Evolutionary conservation across 345 rosid genomes (phyloP), one percentile per base, ranked within the genome.

Genomic region (Eucalyptus marginata): DNA sequence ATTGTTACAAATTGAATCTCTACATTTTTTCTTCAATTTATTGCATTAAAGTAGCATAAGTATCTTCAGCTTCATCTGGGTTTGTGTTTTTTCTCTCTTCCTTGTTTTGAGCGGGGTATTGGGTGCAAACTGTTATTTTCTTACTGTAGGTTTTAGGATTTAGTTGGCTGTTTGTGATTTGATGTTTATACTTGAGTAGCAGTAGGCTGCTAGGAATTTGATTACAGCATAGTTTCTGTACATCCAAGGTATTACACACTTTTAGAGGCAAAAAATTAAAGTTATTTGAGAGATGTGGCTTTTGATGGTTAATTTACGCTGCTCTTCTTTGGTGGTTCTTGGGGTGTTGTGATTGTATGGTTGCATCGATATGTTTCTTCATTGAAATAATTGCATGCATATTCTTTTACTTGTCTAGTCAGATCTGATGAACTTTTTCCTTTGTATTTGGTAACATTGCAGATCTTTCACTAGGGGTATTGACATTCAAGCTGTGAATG

Each of bases 401-500:
- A 40, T 76, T 76, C 47, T 76, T 71, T 52, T 49, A 12, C 49
- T 25, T 11, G 13, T 15, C 47, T 59, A 22, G 44, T 31, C 25
- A 22, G 33, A 47, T 52, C 18, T 25, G 43, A 46, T 25, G 12
- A 50, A 83, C 40, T 66, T 81, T 59, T 62, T 50, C 36, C 62
- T 43, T n/a, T 58, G 46, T 49, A 46, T 68, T 68, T 33, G 81
- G 40, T 43, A 86, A 90, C 47, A 88, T 71, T 93, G 95, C 97
- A 97, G 99, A 98, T 94, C 93, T 98, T 50, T 98, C 91, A 98
- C 99, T 18, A 96, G 99, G 90, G 99, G 99, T 86, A 98, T 98
- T 90, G 99, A 98, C 93, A 98, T 98, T 91, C 99, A 98, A 94
- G 99, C 99, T 25, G 99, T 98, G 87, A 98, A 98, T 92, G 99